Percentiles rank a stretch among this genome's conserved stretches.
Evolutionary conservation across 2,329 filamentous ascomycete genomes (phyloP).

Genomic region (Stemphylium lycopersici): DNA sequence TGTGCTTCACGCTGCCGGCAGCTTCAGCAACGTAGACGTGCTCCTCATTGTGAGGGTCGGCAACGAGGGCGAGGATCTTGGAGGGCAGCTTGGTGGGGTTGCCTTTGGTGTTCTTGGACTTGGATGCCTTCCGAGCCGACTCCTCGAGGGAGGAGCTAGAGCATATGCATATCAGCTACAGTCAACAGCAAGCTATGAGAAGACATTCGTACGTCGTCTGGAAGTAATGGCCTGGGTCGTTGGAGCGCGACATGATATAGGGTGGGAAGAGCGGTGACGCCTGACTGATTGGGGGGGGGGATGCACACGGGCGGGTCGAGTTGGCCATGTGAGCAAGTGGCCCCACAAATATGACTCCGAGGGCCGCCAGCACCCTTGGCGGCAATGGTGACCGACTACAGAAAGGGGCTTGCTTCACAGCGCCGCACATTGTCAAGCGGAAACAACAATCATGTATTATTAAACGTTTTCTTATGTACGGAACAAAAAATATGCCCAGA

Average conservation of each 20-base stretch:
- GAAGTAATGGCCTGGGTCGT: constrained; percentile 84
- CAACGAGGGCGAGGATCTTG: constrained; percentile 78
- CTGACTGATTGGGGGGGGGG: not conserved
- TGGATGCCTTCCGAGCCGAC: constrained; percentile 69
- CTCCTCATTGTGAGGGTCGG: constrained; percentile 68
- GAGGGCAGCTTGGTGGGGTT: constrained; percentile 79
- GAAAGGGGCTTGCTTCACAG: not conserved
- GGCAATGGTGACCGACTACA: not conserved
- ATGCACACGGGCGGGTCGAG: constrained; percentile 2
- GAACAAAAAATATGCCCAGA: constrained; percentile 4
- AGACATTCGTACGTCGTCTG: constrained; percentile 77
- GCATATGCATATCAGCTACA: constrained; percentile 30
- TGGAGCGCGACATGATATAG: constrained; percentile 43
- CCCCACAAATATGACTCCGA: constrained; percentile 13
- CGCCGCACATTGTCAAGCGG: not conserved
- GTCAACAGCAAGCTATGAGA: not conserved
- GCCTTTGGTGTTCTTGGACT: constrained; percentile 82
- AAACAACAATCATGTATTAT: constrained; percentile 8
- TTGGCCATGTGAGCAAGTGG: constrained; percentile 15
- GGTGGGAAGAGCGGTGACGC: constrained; percentile 16
- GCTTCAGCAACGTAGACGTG: constrained; percentile 84
- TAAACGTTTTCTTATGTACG: constrained; percentile 8
- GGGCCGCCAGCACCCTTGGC: not conserved
- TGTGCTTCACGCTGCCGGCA: constrained; percentile 75
- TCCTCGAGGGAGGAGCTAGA: constrained; percentile 57